Base-by-base conservation (phyloP, 164 flowering plant genomes). In the Vitis rotundifolia region DNA sequence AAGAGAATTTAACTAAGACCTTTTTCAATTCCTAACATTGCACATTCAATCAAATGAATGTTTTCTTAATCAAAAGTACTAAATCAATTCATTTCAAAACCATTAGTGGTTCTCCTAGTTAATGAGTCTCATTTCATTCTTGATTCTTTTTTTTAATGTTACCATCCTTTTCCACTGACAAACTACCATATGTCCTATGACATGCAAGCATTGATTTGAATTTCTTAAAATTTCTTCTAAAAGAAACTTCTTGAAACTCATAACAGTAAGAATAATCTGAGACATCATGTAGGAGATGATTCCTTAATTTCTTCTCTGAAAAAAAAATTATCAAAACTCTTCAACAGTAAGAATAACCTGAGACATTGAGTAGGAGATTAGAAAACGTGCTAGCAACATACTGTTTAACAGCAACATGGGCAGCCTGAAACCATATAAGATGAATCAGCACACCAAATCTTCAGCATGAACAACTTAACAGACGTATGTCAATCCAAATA, bases 291-390 rank as follows among this genome's bases (percentile, higher is more conserved):
- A 37, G 44, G 6, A 37, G 44, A 37, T 37, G 44, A 37, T 37
- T 37, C 44, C 44, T 37, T 37, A 37, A 37, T 37, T 37, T 37
- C 7, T 37, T 37, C 44, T 6, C 5, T 3, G 44, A 6, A 37
- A 37, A 37, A 29, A 31, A 37, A 37, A 3, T 0, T 3, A 37
- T 3, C 44, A 37, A 37, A 37, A 37, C 44, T 37, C 44, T 37
- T 3, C 3, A 37, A 67, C 49, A 26, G 60, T 10, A 31, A 54
- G 66, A 29, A 66, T 74, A 64, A 92, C 99, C 98, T 84, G 97
- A 84, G 69, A 96, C 87, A 71, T 86, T 86, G 12, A 71, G 84
- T 63, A 83, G 78, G 71, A 92, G 95, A 76, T 79, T 76, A 63
- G 87, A 85, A 75, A 92, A 93, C 57, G 75, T 63, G 76, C 82